phyloP scores from a whole-genome alignment of 148 eudicot species.

The Rhododendron mucronatum region DNA sequence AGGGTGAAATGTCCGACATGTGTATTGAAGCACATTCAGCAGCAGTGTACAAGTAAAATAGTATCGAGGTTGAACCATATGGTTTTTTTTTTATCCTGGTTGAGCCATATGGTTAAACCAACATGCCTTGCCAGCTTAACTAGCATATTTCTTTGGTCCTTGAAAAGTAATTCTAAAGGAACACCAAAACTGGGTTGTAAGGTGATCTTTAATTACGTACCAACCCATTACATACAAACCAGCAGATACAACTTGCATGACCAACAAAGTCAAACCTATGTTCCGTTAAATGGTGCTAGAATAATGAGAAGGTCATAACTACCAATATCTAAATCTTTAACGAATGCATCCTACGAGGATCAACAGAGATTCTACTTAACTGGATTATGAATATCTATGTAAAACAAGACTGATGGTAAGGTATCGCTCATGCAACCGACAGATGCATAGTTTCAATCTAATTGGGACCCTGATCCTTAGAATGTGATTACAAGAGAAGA shows the following conservation, averaged over 20 bases:
- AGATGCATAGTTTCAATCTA: background rate
- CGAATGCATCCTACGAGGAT: background rate
- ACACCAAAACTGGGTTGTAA: background rate
- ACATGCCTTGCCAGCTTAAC: background rate
- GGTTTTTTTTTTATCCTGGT: background rate
- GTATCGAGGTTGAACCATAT: background rate
- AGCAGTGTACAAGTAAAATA: background rate
- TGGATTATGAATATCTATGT: background rate
- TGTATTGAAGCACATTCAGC: background rate
- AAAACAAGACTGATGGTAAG: background rate
- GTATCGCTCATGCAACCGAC: background rate
- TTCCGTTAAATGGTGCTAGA: background rate
- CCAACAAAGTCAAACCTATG: background rate
- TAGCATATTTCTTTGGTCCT: background rate
- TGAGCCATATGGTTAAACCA: background rate
- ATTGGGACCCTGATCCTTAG: too few relatives aligned
- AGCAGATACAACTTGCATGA: background rate
- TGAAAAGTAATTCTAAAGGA: background rate
- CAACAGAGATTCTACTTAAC: background rate
- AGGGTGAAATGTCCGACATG: background rate
- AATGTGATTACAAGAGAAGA: too few relatives aligned
- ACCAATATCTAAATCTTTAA: background rate
- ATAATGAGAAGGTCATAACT: background rate
- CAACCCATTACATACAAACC: background rate
- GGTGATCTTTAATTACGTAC: background rate